Evolutionary conservation across 352 stramenopile species (phyloP).

Genomic region (Phytophthora sp.): DNA sequence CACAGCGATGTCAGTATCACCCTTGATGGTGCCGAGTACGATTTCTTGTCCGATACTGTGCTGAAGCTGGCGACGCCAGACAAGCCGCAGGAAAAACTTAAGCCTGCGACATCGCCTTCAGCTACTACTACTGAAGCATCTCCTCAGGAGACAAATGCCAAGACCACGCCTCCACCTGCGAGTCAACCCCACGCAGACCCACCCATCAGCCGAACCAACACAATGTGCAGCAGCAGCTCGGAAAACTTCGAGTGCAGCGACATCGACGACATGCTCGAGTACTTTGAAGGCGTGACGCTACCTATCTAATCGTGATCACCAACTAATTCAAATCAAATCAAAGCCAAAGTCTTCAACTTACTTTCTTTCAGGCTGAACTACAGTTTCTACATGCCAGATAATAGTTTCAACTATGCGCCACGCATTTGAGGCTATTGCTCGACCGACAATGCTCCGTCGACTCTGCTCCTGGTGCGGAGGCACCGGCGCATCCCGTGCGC

Average conservation of each 20-base stretch:
- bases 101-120: background rate
- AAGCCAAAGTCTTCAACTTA: slow-evolving; percentile 9
- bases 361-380: background rate
- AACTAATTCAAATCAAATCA: slow-evolving; percentile 3
- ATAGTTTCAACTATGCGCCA: slow-evolving; percentile 6
- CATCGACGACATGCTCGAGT: slow-evolving; percentile 81
- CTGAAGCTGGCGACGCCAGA: slow-evolving; percentile 22
- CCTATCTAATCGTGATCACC: slow-evolving; percentile 42
- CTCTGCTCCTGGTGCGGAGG: slow-evolving; percentile 1
- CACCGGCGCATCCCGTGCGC: slow-evolving; percentile 7
- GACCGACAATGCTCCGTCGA: slow-evolving; percentile 16
- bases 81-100: slow-evolving; percentile 11
- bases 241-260: slow-evolving; percentile 46
- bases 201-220: slow-evolving; percentile 10
- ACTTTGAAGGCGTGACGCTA: slow-evolving; percentile 71
- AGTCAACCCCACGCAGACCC: slow-evolving; percentile 2
- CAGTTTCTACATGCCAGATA: slow-evolving; percentile 1
- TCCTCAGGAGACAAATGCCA: too few relatives aligned
- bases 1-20: background rate
- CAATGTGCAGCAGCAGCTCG: slow-evolving; percentile 32
- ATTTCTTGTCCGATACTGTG: slow-evolving; percentile 24
- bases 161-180: background rate
- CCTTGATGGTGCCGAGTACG: slow-evolving; percentile 14
- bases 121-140: background rate
- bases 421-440: background rate